Base-by-base conservation (phyloP, 495 filamentous ascomycete genomes). In the Lepidopterella palustris region DNA sequence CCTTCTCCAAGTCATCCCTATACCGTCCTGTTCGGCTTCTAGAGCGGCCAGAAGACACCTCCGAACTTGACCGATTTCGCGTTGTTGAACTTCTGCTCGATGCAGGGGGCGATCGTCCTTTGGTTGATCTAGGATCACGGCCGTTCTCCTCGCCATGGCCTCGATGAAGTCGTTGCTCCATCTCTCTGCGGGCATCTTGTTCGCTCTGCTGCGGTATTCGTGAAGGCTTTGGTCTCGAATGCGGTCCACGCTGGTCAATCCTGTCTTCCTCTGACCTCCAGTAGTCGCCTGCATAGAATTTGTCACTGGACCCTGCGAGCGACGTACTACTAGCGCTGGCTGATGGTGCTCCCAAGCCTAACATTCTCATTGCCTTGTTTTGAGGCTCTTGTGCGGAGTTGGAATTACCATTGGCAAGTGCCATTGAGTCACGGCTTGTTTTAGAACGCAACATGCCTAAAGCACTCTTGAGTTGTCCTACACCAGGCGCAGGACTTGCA, bases 391-490 rank as follows among this genome's bases (percentile, higher is more conserved):
- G 72, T 57, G 58, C 56, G 25, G 74, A 71, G 27, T 70, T 67
- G n/a, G 47, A 23, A 28, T 35, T 40, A 21, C 23, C 27, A 20
- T 57, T 55, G 28, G 32, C 53, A 13, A 69, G 76, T 65, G 50
- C 81, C 24, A 87, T 67, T 18, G 82, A 84, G 3, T 84, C 82
- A 49, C 80, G 82, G 61, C 80, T 86, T 2, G 83, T 74, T 64
- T 87, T 90, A 49, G 82, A 73, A 65, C 84, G 87, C 55, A 93
- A 72, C 23, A 90, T 76, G 2, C 82, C 81, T 55, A 93, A 82
- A 2, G 84, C 77, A 66, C 84, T 87, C 48, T 82, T 77, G 13
- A 62, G 45, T 8, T 63, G 58, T 9, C 59, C 52, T 8, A 27
- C 63, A 25, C 76, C 62, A 55, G 66, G 69, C 57, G 71, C 77